These are phyloP conservation scores for Fusarium miscanthi DNA, from an alignment of 2,329 filamentous ascomycete genomes.

Conservation along the genomic window DNA sequence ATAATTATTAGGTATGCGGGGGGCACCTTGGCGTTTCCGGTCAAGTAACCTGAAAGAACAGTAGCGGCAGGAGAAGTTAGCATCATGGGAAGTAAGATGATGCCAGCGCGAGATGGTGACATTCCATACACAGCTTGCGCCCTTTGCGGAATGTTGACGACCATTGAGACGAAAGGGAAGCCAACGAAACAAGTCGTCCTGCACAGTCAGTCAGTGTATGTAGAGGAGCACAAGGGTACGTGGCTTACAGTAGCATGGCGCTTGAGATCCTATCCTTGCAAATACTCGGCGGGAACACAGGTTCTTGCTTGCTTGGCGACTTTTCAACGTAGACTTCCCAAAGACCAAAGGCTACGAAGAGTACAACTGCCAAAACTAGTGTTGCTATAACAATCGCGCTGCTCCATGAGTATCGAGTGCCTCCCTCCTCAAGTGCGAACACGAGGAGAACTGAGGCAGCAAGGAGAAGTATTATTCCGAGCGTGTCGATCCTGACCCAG, in stretches of 20 bases:
- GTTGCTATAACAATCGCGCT: background rate
- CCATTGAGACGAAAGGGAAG: slow-evolving; percentile 11
- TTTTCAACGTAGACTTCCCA: background rate
- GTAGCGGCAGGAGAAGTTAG: background rate
- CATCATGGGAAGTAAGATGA: slow-evolving; percentile 8
- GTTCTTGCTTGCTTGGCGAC: background rate
- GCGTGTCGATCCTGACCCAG: background rate
- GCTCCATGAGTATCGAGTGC: background rate
- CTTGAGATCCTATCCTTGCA: slow-evolving; percentile 12
- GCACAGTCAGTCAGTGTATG: background rate
- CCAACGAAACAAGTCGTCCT: slow-evolving; percentile 1
- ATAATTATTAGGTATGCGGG: background rate
- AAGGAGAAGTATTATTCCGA: background rate
- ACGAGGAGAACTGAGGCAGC: slow-evolving; percentile 7
- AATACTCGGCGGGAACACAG: slow-evolving; percentile 7
- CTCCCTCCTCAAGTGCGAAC: slow-evolving; percentile 6
- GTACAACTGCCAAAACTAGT: background rate
- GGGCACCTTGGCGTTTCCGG: background rate
- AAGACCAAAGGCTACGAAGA: background rate
- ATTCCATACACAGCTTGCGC: slow-evolving; percentile 3
- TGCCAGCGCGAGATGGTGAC: background rate
- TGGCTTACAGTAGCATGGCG: slow-evolving; percentile 1
- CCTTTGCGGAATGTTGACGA: slow-evolving; percentile 4
- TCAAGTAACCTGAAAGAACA: background rate
- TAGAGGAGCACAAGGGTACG: accelerated